Evolutionary conservation across 768 basidiomycete species (phyloP).

Genomic region (Tulasnella sp.): DNA sequence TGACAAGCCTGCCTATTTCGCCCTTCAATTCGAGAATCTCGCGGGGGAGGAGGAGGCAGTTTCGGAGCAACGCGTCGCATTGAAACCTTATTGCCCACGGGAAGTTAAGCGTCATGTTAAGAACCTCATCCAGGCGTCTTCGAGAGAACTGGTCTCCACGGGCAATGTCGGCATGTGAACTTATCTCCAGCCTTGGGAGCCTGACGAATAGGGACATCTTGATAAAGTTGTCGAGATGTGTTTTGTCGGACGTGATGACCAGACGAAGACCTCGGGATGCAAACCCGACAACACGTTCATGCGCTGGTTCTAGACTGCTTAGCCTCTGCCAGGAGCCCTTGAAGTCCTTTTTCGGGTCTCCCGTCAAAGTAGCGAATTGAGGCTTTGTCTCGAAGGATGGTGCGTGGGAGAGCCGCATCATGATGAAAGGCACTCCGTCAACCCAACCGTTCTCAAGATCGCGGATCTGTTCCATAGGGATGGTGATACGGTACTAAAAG

Average conservation of each 20-base stretch:
- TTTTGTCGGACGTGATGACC: slow-evolving; percentile 52
- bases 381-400: slow-evolving; percentile 58
- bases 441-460: slow-evolving; percentile 61
- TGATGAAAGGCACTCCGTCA: slow-evolving; percentile 55
- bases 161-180: slow-evolving; percentile 45
- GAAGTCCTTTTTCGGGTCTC: slow-evolving; percentile 40
- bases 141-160: slow-evolving; percentile 49
- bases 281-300: slow-evolving; percentile 59
- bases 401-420: slow-evolving; percentile 41
- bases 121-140: slow-evolving; percentile 47
- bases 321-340: slow-evolving; percentile 56
- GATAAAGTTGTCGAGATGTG: slow-evolving; percentile 51
- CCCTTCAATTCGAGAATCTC: slow-evolving; percentile 42
- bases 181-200: slow-evolving; percentile 35
- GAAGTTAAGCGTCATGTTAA: slow-evolving; percentile 44
- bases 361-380: slow-evolving; percentile 51
- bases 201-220: slow-evolving; percentile 42
- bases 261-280: slow-evolving; percentile 48
- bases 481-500: background rate
- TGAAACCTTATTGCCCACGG: slow-evolving; percentile 74
- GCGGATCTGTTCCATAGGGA: slow-evolving; percentile 36
- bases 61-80: slow-evolving; percentile 63
- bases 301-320: slow-evolving; percentile 54
- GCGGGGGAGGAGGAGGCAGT: slow-evolving; percentile 55
- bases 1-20: slow-evolving; percentile 40